phyloP scores from a whole-genome alignment of 306 rosid genomes.

The Vigna radiata region DNA sequence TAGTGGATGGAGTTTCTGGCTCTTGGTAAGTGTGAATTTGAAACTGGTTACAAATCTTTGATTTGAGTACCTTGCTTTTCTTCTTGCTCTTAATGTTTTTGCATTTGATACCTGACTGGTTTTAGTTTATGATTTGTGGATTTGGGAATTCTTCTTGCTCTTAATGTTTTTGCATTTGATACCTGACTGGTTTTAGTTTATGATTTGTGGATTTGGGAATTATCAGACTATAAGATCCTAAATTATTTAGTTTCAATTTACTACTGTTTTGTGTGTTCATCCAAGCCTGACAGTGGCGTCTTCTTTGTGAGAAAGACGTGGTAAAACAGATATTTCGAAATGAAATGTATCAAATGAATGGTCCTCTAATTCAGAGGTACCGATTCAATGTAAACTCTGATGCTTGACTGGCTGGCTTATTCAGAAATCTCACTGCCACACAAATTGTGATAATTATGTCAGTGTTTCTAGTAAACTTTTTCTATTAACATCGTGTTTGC shows the following conservation, averaged over 20 bases:
- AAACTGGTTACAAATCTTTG: background rate
- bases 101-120: slow-evolving; percentile 1
- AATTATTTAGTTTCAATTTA: slow-evolving; percentile 20
- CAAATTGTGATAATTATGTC: background rate
- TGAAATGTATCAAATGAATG: slow-evolving; percentile 11
- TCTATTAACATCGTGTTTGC: background rate
- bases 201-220: slow-evolving; percentile 7
- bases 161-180: slow-evolving; percentile 25
- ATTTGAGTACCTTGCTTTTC: slow-evolving; percentile 3
- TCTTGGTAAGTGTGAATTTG: slow-evolving; percentile 63
- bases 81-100: slow-evolving; percentile 14
- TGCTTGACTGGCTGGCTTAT: background rate
- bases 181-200: slow-evolving; percentile 15
- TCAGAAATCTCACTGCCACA: background rate
- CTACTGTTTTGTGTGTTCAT: slow-evolving; percentile 1
- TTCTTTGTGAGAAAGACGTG: background rate
- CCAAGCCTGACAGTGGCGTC: background rate
- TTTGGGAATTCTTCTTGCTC: slow-evolving; percentile 6
- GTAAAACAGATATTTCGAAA: slow-evolving; percentile 8
- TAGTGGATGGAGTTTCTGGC: slow-evolving; percentile 96
- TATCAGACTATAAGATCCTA: background rate
- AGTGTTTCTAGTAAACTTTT: background rate
- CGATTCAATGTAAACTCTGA: background rate
- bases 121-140: slow-evolving; percentile 22
- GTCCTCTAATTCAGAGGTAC: background rate